phyloP scores from a whole-genome alignment of 2,329 filamentous ascomycete genomes.

The Diaporthe capsici region DNA sequence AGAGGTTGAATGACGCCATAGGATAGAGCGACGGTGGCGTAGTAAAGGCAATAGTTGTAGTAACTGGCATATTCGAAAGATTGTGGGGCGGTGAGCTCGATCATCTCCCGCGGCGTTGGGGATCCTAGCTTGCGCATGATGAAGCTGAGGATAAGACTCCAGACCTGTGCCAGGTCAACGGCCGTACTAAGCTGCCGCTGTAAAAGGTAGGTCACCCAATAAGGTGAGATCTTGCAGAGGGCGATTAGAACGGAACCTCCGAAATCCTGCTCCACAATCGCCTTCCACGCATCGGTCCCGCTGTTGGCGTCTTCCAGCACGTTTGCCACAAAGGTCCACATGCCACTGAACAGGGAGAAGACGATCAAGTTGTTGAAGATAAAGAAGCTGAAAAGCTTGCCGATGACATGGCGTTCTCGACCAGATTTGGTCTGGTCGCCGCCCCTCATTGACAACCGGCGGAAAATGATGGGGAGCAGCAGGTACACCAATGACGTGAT shows the following conservation, averaged over 20 bases:
- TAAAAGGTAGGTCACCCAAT: slow-evolving; percentile 94
- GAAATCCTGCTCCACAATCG: slow-evolving; percentile 75
- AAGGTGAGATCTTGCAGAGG: slow-evolving; percentile 85
- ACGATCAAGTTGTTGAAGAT: slow-evolving; percentile 97
- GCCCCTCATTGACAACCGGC: slow-evolving; percentile 83
- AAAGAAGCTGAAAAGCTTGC: slow-evolving; percentile 95
- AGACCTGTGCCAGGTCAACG: slow-evolving; percentile 92
- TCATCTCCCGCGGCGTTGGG: slow-evolving; percentile 91
- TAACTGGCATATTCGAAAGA: slow-evolving; percentile 96
- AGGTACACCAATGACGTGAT: slow-evolving; percentile 91
- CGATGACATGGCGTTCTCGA: slow-evolving; percentile 90
- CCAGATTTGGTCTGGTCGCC: slow-evolving; percentile 94
- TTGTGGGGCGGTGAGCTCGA: slow-evolving; percentile 92
- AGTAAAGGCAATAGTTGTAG: slow-evolving; percentile 98
- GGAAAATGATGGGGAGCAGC: slow-evolving; percentile 90
- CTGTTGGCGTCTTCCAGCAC: slow-evolving; percentile 72
- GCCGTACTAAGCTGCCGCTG: slow-evolving; percentile 94
- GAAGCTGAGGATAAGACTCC: slow-evolving; percentile 87
- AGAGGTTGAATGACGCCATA: slow-evolving; percentile 90
- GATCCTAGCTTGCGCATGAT: slow-evolving; percentile 86
- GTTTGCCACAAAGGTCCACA: slow-evolving; percentile 80
- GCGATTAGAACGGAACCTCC: slow-evolving; percentile 77
- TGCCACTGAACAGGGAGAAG: slow-evolving; percentile 90
- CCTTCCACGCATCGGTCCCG: slow-evolving; percentile 75
- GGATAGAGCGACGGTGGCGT: slow-evolving; percentile 88